Base-by-base conservation (phyloP, 768 basidiomycete genomes). In the Boletus sp. region DNA sequence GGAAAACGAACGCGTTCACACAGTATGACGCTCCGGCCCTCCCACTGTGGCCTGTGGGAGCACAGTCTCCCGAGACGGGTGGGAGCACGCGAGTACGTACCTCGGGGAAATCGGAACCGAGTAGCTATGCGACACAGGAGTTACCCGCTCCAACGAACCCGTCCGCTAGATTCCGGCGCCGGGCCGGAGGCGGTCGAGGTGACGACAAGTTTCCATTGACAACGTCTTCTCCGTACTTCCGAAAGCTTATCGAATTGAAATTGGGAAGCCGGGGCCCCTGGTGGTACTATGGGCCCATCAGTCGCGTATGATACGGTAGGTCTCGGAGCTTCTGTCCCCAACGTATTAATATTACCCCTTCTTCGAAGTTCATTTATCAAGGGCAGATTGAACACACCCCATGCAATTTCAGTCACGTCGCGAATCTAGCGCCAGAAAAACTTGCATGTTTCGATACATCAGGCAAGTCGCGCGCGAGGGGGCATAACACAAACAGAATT, bases 311-410 rank as follows among this genome's bases (percentile, higher is more conserved):
- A 59, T 32, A 46, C 17, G 44, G 18, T 32, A 18, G 28, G 52
- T 66, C 61, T 20, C 32, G 12, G 62, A 61, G 50, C 28, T 35
- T 50, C 48, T 46, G n/a, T 48, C 44, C 56, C 59, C 56, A 18
- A 30, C 7, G 18, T 41, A 45, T 59, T 48, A 47, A 52, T 36
- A 50, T 29, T 3, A 30, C 40, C 17, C 39, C 62, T 59, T 51
- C 64, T 64, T 52, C 48, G 52, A 61, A 47, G 50, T 47, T 54
- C 62, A 53, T 58, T 46, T 50, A 48, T 48, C 32, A 32, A 47
- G 29, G 17, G 32, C 32, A 14, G 32, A 12, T 7, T 20, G 47
- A 33, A 32, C 10, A 47, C 47, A 10, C 11, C n/a, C n/a, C n/a
- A n/a, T n/a, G n/a, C n/a, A n/a, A n/a, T n/a, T n/a, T n/a, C 18